Evolutionary conservation across 140 eudicot species (phyloP), one percentile per base, ranked within the genome.

Genomic region (Flaveria floridana): DNA sequence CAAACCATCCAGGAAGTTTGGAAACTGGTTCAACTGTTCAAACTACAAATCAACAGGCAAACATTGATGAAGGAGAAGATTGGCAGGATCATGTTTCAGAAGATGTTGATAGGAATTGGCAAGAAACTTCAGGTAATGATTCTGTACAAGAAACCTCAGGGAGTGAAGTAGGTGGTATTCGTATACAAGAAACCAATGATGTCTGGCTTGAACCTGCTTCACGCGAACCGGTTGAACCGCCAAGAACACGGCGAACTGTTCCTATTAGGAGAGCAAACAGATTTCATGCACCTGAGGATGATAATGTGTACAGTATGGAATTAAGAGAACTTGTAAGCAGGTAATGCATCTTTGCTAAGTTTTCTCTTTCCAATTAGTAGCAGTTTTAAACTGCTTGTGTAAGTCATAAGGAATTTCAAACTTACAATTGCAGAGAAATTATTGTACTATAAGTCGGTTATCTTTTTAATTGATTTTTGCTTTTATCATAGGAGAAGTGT

Each of bases 291-390:
- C 96, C 96, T 2, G 95, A 92, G 15, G 98, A 92, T 79, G 96
- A 87, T 76, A 92, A 86, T 68, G 96, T 87, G 56, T 89, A 92
- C 78, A 92, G 95, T 83, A 92, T 89, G 96, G 96, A 92, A 88
- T 89, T 92, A 70, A 85, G 65, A 59, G 73, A 18, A 59, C 82
- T 69, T 42, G 65, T 59, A 20, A 59, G 65, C 65, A 59, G 65
- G 65, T 59, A 59, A 1, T 59, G 56, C 2, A n/a, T 11, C 10
- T 51, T 34, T 34, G 41, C 62, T 55, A 55, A 55, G 3, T 7
- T 55, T 0, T 55, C 14, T 55, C 26, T 55, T 55, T 55, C 26
- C 62, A 55, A 18, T 3, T 7, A 7, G 2, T 55, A 55, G 28
- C 12, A 19, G 7, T 55, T 18, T 55, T 2, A 23, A 18, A 28